phyloP scores from a whole-genome alignment of 257 asterid species.

The Scutellaria galericulata region DNA sequence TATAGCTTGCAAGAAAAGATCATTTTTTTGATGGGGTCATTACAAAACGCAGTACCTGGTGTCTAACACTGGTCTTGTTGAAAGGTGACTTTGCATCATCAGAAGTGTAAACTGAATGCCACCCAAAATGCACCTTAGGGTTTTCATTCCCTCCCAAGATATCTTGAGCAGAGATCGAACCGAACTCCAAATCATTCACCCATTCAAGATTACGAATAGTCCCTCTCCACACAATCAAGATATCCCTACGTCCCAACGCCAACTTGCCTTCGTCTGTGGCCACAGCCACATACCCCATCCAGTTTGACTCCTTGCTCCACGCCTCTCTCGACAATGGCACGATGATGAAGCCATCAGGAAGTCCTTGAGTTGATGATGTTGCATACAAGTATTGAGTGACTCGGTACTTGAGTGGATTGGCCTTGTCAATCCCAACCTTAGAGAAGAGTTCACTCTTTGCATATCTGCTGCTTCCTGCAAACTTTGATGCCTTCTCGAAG shows the following conservation, averaged over 20 bases:
- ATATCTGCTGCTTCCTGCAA: conserved; percentile 68
- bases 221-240: conserved; percentile 84
- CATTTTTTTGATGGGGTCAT: not conserved
- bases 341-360: conserved; percentile 59
- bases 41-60: conserved; percentile 49
- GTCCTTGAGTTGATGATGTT: conserved; percentile 50
- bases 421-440: conserved; percentile 53
- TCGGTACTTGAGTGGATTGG: conserved; percentile 51
- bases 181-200: conserved; percentile 67
- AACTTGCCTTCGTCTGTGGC: conserved; percentile 72
- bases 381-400: conserved; percentile 71
- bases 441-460: conserved; percentile 50
- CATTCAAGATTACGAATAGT: conserved; percentile 67
- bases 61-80: conserved; percentile 59
- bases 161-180: conserved; percentile 52
- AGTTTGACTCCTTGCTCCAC: conserved; percentile 79
- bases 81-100: conserved; percentile 61
- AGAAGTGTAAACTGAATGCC: conserved; percentile 73
- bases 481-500: conserved; percentile 54
- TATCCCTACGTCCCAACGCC: conserved; percentile 74
- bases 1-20: not conserved
- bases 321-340: conserved; percentile 63
- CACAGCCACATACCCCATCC: conserved; percentile 85
- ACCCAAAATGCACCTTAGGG: conserved; percentile 70
- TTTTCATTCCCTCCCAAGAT: conserved; percentile 47